phyloP scores from a whole-genome alignment of 345 rosid species.

The Crucihimalaya himalaica region DNA sequence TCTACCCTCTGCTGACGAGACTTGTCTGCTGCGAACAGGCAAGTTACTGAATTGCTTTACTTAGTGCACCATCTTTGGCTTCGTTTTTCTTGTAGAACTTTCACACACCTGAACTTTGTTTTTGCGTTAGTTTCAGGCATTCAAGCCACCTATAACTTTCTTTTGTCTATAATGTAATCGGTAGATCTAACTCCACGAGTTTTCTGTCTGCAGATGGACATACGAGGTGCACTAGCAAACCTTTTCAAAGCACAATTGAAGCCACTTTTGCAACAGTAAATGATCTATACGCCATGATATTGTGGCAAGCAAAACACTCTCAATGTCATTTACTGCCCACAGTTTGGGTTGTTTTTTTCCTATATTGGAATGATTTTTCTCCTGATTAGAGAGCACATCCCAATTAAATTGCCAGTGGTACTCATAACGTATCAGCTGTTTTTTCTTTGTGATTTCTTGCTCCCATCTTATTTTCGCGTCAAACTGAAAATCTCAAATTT shows the following conservation, averaged over 20 bases:
- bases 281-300: slow-evolving; percentile 8
- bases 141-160: neutral
- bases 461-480: neutral
- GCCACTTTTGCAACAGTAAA: slow-evolving; percentile 62
- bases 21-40: slow-evolving; percentile 98
- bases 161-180: neutral
- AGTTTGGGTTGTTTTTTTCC: neutral
- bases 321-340: slow-evolving; percentile 4
- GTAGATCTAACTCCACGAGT: neutral
- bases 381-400: slow-evolving; percentile 13
- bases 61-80: neutral
- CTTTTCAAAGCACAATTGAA: slow-evolving; percentile 86
- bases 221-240: slow-evolving; percentile 86
- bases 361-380: slow-evolving; percentile 14
- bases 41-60: slow-evolving; percentile 21
- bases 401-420: slow-evolving; percentile 9
- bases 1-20: slow-evolving; percentile 86
- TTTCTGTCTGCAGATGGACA: slow-evolving; percentile 67
- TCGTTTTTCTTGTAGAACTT: neutral
- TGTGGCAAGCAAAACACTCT: slow-evolving; percentile 15
- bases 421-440: slow-evolving; percentile 11
- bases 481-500: slow-evolving; percentile 14
- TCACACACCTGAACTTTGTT: neutral
- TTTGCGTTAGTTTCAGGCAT: neutral
- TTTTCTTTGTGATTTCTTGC: slow-evolving; percentile 1